Conservation (phyloP, 2,329 filamentous ascomycete species). For the Fusarium aywerte region DNA sequence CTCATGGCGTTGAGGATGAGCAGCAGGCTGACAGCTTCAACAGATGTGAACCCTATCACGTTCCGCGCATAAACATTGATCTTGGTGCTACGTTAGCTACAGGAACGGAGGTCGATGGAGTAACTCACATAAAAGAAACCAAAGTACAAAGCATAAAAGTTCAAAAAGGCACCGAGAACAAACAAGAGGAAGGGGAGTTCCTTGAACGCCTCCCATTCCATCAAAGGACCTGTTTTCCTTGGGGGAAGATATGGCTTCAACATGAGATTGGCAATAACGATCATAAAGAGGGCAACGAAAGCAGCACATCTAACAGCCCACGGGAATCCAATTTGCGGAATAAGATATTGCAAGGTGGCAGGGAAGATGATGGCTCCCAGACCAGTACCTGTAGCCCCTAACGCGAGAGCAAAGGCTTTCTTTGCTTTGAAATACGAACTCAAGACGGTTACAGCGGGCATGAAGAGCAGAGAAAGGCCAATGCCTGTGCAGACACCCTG, state of each 20-base stretch:
- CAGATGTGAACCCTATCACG: slow-evolving; percentile 57
- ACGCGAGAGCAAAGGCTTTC: slow-evolving; percentile 67
- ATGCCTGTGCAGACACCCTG: slow-evolving; percentile 64
- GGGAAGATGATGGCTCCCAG: slow-evolving; percentile 68
- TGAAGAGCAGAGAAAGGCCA: slow-evolving; percentile 67
- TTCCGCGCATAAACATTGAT: slow-evolving; percentile 56
- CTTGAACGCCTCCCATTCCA: slow-evolving; percentile 67
- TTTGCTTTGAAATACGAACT: slow-evolving; percentile 70
- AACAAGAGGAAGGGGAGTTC: slow-evolving; percentile 66
- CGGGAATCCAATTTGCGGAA: slow-evolving; percentile 67
- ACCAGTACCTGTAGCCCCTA: slow-evolving; percentile 69
- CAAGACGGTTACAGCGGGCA: slow-evolving; percentile 68
- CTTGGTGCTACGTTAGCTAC: slow-evolving; percentile 41
- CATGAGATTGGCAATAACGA: slow-evolving; percentile 53
- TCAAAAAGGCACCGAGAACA: slow-evolving; percentile 60
- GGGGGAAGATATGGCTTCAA: slow-evolving; percentile 60
- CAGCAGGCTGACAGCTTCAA: slow-evolving; percentile 65
- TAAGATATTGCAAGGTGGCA: slow-evolving; percentile 65
- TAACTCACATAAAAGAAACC: slow-evolving; percentile 57
- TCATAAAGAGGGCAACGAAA: slow-evolving; percentile 67
- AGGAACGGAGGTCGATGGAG: slow-evolving; percentile 46
- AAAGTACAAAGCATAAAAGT: slow-evolving; percentile 55
- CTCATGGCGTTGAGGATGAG: slow-evolving; percentile 74
- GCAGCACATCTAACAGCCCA: slow-evolving; percentile 73
- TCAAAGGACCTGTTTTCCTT: slow-evolving; percentile 59